Base-by-base conservation (phyloP, 2,329 filamentous ascomycete genomes). In the Ilyonectria destructans region DNA sequence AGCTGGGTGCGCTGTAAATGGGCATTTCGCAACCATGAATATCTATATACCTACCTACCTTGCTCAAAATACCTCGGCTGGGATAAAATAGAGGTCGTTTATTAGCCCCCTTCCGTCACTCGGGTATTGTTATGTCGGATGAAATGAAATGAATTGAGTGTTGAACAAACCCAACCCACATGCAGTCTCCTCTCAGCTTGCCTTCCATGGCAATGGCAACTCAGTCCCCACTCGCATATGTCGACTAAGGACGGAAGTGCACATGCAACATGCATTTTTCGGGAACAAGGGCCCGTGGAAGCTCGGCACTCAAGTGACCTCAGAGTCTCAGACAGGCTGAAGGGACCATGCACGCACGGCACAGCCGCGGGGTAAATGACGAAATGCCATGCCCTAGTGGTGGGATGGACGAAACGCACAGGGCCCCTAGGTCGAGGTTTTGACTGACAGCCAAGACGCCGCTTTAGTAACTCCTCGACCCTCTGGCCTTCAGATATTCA, bases 1-100 rank as follows among this genome's bases (percentile, higher is more conserved):
- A 99, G 86, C 85, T 99, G 72, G 96, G 96, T 75, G 96, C 95
- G 71, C 84, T 98, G 83, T 97, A 89, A 77, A 70, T 33, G 56
- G 35, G 37, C 37, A 31, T n/a, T 29, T 51, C 40, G 21, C 17
- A 31, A 21, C 51, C 55, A 57, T 29, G 26, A 35, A 52, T 43
- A n/a, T 35, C 23, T 51, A 26, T 51, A 26, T 49, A 54, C 54
- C 19, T 43, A 43, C 51, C 26, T 61, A 23, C 15, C 23, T 45
- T 61, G 57, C 58, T 46, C 43, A 60, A 62, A 61, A 60, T 51
- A 60, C 35, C 63, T 45, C 40, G 51, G 43, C 63, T 52, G 51
- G 63, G 35, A 57, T 61, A 45, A 17, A 56, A 51, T 52, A 58
- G 45, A 66, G 52, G 63, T 21, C 40, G 43, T 40, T 59, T 37